phyloP scores from a whole-genome alignment of 371 early-diverging fungal species.

The Mucor sp. region DNA sequence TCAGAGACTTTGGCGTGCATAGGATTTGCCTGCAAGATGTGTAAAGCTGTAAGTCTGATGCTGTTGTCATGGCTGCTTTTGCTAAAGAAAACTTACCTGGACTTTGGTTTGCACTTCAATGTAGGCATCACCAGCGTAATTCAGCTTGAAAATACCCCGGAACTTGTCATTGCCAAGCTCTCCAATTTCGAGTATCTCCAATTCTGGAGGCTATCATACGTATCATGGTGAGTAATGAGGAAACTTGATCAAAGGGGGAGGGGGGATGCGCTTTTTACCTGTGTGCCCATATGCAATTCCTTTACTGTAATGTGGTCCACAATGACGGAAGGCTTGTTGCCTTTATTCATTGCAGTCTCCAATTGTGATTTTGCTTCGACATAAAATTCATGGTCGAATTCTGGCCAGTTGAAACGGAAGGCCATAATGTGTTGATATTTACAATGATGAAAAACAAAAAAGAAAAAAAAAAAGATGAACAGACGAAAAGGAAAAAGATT shows the following conservation, averaged over 20 bases:
- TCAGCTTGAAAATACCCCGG: constrained; percentile 93
- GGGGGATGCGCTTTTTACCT: constrained; percentile 53
- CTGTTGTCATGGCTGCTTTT: neutral
- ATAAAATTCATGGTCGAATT: constrained; percentile 84
- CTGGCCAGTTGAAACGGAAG: constrained; percentile 96
- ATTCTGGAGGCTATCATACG: constrained; percentile 81
- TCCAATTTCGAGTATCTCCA: constrained; percentile 97
- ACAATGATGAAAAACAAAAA: neutral
- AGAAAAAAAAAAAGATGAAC: neutral
- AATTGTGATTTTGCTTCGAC: constrained; percentile 84
- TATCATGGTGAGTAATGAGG: neutral
- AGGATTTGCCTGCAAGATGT: constrained; percentile 70
- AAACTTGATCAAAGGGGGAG: neutral
- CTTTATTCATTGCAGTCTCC: constrained; percentile 90
- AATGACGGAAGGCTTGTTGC: constrained; percentile 88
- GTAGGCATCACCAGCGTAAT: constrained; percentile 92
- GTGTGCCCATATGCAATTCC: constrained; percentile 93
- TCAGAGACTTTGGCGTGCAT: constrained; percentile 66
- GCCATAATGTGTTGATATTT: constrained; percentile 64
- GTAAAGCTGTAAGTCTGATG: neutral
- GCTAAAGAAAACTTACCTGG: constrained; percentile 60
- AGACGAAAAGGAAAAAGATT: constrained; percentile 1
- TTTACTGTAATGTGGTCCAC: constrained; percentile 88
- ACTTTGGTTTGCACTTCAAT: constrained; percentile 93
- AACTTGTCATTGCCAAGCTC: constrained; percentile 92